phyloP scores from a whole-genome alignment of 139 green algal genomes.

The Yamagishiella unicocca region DNA sequence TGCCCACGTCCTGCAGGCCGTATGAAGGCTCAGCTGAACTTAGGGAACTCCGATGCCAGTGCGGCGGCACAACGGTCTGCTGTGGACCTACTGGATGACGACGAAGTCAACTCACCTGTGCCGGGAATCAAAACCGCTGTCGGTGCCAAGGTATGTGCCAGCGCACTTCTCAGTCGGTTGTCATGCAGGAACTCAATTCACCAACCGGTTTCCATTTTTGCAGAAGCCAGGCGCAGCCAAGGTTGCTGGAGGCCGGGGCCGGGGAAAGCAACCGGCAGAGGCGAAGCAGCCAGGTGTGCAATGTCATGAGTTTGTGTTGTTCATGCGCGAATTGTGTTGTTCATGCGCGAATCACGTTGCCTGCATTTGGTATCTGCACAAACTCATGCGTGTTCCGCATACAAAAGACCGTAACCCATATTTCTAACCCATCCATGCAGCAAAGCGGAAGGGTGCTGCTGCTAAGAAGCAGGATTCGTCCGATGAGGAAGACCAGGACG shows the following conservation, averaged over 20 bases:
- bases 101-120: slow-evolving; percentile 36
- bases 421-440: not conserved
- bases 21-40: slow-evolving; percentile 14
- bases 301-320: not conserved
- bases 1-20: not conserved
- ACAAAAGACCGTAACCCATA: not conserved
- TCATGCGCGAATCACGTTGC: too few relatives aligned
- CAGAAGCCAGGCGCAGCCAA: slow-evolving; percentile 14
- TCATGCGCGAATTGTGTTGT: too few relatives aligned
- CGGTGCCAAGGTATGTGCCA: slow-evolving; percentile 32
- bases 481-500: slow-evolving; percentile 5
- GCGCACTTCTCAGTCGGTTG: too few relatives aligned
- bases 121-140: slow-evolving; percentile 49
- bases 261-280: not conserved
- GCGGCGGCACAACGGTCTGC: not conserved
- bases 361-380: not conserved
- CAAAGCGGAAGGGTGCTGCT: slow-evolving; percentile 32
- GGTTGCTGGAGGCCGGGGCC: not conserved
- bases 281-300: not conserved
- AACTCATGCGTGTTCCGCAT: not conserved
- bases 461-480: slow-evolving; percentile 7
- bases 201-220: not conserved
- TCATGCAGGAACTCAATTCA: not conserved
- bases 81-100: not conserved
- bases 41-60: not conserved